Conservation (phyloP, 495 filamentous ascomycete genomes). For the Xylaria nigripes region DNA sequence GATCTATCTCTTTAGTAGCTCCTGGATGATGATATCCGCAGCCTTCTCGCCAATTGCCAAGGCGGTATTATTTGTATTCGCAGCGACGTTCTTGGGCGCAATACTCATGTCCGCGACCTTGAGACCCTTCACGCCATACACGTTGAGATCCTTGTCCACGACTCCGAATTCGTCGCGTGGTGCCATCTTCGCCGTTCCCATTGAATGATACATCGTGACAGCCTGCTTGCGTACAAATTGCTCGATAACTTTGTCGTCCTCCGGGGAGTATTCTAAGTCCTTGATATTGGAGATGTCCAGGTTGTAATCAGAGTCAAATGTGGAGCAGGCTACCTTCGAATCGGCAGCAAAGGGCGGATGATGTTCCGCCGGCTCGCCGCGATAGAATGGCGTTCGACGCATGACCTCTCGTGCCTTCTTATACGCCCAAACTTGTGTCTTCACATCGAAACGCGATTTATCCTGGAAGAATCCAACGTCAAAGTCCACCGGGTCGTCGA, state of each 20-base stretch:
- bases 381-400: constrained; percentile 40
- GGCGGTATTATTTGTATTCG: constrained; percentile 52
- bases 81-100: constrained; percentile 45
- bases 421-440: constrained; percentile 41
- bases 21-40: constrained; percentile 42
- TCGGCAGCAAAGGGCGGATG: constrained; percentile 41
- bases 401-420: constrained; percentile 46
- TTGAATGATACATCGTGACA: constrained; percentile 38
- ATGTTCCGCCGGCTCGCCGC: constrained; percentile 38
- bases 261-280: constrained; percentile 34
- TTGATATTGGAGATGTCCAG: constrained; percentile 7
- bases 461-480: constrained; percentile 36
- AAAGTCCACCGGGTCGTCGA: constrained; percentile 33
- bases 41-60: constrained; percentile 50
- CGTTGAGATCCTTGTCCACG: constrained; percentile 34
- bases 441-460: constrained; percentile 28
- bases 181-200: constrained; percentile 39
- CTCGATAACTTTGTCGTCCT: constrained; percentile 42
- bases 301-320: not conserved
- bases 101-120: constrained; percentile 44
- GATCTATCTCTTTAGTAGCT: no score
- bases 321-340: constrained; percentile 27
- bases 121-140: constrained; percentile 38
- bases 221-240: constrained; percentile 33
- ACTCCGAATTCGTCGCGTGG: constrained; percentile 33